A percentile compares a stretch with the other conserved stretches of the same genome.
phyloP scores from a whole-genome alignment of 495 filamentous ascomycete species.

The Coniosporium apollinis region DNA sequence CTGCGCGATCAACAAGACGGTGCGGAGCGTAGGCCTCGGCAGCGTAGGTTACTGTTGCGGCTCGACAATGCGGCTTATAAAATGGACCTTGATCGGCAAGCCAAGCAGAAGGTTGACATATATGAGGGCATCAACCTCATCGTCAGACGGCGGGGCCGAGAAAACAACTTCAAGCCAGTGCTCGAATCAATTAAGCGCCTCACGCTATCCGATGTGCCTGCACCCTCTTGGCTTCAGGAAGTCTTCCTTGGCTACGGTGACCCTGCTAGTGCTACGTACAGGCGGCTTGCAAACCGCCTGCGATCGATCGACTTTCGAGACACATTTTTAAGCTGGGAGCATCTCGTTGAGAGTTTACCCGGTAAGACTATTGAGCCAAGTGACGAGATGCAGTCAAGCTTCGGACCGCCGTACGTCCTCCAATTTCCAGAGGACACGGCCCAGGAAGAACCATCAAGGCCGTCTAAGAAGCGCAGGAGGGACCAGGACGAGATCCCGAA shows the following conservation, averaged over 20 bases:
- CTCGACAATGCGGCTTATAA: constrained; percentile 69
- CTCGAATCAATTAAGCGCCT: constrained; percentile 81
- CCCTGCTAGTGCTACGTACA: constrained; percentile 72
- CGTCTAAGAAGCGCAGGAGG: constrained; percentile 66
- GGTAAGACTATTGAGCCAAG: constrained; percentile 67
- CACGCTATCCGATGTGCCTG: constrained; percentile 65
- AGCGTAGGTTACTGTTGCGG: constrained; percentile 59
- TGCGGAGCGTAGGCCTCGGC: constrained; percentile 33
- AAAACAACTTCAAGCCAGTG: constrained; percentile 96
- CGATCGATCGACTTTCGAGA: constrained; percentile 75
- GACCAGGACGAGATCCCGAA: constrained; percentile 50
- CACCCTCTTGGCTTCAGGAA: constrained; percentile 87
- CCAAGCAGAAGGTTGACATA: constrained; percentile 51
- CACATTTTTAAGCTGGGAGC: constrained; percentile 90
- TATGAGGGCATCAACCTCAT: constrained; percentile 81
- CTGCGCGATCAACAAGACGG: constrained; percentile 44
- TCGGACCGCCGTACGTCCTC: constrained; percentile 75
- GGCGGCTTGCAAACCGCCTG: constrained; percentile 60
- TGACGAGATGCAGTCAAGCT: constrained; percentile 51
- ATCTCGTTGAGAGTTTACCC: constrained; percentile 74
- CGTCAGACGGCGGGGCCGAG: constrained; percentile 65
- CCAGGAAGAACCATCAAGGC: constrained; percentile 21
- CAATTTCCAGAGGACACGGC: constrained; percentile 29
- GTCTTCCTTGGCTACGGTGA: constrained; percentile 95
- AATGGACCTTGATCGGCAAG: constrained; percentile 46